Percentiles rank a stretch among this genome's conserved stretches.
These are phyloP conservation scores for Vigna radiata DNA, from an alignment of 306 rosid genomes.

Conservation along the genomic window DNA sequence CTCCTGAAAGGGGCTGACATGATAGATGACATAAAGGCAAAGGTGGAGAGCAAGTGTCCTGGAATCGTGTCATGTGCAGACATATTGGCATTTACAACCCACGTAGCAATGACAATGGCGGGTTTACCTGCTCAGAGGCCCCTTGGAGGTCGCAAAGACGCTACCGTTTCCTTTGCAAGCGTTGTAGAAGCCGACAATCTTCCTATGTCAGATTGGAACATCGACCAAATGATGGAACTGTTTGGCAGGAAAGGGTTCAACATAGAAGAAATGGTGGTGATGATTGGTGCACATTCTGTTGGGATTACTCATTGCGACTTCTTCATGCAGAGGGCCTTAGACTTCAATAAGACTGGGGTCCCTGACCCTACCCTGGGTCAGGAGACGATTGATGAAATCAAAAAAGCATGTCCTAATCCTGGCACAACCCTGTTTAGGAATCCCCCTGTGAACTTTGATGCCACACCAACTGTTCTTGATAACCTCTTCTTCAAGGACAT, in stretches of 20 bases:
- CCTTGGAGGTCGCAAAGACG: constrained; percentile 63
- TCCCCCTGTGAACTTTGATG: constrained; percentile 50
- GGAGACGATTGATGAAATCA: constrained; percentile 17
- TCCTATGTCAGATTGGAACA: constrained; percentile 41
- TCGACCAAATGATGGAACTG: constrained; percentile 32
- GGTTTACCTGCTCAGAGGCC: constrained; percentile 45
- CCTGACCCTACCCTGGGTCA: constrained; percentile 45
- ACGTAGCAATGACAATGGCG: constrained; percentile 46
- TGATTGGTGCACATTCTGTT: constrained; percentile 71
- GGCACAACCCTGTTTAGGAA: constrained; percentile 5
- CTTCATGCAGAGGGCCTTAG: constrained; percentile 48
- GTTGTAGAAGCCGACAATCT: constrained; percentile 42
- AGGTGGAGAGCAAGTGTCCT: constrained; percentile 62
- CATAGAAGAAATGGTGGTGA: constrained; percentile 58
- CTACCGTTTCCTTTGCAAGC: constrained; percentile 50
- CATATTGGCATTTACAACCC: constrained; percentile 51
- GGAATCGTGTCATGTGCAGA: constrained; percentile 74
- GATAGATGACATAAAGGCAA: constrained; percentile 64
- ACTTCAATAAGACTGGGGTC: constrained; percentile 9
- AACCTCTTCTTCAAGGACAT: constrained; percentile 53
- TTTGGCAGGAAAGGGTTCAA: constrained; percentile 54
- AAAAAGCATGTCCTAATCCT: constrained; percentile 33
- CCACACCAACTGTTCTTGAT: constrained; percentile 59
- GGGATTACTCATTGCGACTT: constrained; percentile 55
- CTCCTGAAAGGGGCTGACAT: constrained; percentile 56